Percentiles rank a stretch among this genome's conserved stretches.
Conservation (phyloP, 1,139 yeast genomes). For the Yamadazyma epiphylla region DNA sequence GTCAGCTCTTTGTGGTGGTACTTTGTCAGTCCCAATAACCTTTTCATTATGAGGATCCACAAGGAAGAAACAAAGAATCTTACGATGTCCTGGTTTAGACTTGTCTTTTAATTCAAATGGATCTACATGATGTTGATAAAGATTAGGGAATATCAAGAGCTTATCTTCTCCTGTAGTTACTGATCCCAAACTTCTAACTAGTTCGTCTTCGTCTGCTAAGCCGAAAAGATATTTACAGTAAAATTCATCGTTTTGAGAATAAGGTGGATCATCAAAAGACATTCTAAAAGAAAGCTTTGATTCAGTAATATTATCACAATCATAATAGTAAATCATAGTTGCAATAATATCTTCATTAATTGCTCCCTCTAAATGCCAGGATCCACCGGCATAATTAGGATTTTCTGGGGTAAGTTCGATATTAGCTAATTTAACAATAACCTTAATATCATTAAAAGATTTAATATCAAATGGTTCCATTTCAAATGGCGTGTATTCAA, state of each 20-base stretch:
- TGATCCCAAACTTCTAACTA: constrained; percentile 21
- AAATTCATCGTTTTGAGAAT: constrained; percentile 31
- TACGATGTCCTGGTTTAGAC: constrained; percentile 34
- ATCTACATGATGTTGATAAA: constrained; percentile 37
- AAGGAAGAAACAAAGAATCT: constrained; percentile 38
- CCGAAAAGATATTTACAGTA: constrained; percentile 26
- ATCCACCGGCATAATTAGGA: constrained; percentile 37
- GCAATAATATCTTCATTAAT: constrained; percentile 42
- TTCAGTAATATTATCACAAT: constrained; percentile 36
- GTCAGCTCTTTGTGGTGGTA: constrained; percentile 38
- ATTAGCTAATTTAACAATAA: constrained; percentile 39
- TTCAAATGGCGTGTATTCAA: too few relatives aligned
- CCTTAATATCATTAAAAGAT: constrained; percentile 23
- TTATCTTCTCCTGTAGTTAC: constrained; percentile 23
- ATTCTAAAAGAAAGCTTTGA: constrained; percentile 31
- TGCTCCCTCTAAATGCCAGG: constrained; percentile 47
- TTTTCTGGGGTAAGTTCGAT: constrained; percentile 42
- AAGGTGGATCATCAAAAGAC: constrained; percentile 29
- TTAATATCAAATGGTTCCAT: constrained; percentile 16
- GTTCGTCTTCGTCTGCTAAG: constrained; percentile 23
- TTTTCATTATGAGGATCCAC: constrained; percentile 33
- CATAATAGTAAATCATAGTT: constrained; percentile 41
- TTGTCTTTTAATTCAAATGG: constrained; percentile 33
- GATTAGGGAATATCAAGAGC: constrained; percentile 37
- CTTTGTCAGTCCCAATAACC: constrained; percentile 27